Conservation (phyloP, 1,284 basidiomycete species). For the Ceratobasidium sp. region DNA sequence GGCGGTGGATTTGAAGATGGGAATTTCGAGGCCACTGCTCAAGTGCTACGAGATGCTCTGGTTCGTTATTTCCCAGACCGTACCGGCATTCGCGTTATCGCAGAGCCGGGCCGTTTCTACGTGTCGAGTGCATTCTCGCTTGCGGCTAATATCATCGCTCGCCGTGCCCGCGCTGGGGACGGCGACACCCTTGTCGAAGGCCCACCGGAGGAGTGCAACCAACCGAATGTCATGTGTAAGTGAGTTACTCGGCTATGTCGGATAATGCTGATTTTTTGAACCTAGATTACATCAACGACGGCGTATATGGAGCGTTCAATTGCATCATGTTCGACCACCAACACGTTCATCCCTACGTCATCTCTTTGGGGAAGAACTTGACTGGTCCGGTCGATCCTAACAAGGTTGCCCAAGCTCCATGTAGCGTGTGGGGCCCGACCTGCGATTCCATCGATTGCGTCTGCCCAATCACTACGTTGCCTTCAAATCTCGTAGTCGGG, state of each 20-base stretch:
- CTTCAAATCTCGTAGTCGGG: conserved; percentile 76
- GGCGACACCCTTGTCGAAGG: conserved; percentile 58
- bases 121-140: conserved; percentile 94
- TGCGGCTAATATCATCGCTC: conserved; percentile 94
- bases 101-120: conserved; percentile 96
- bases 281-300: conserved; percentile 96
- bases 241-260: conserved; percentile 52
- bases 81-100: conserved; percentile 83
- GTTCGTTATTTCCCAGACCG: conserved; percentile 86
- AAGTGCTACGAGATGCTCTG: conserved; percentile 79
- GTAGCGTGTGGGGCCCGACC: conserved; percentile 72
- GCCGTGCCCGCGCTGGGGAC: conserved; percentile 65
- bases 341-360: conserved; percentile 84
- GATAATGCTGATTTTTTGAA: conserved; percentile 46
- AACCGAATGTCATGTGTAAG: conserved; percentile 85
- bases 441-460: conserved; percentile 94
- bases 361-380: conserved; percentile 61
- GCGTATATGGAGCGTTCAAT: conserved; percentile 99
- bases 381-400: conserved; percentile 53
- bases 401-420: conserved; percentile 58
- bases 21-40: conserved; percentile 86
- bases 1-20: conserved; percentile 96
- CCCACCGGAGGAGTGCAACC: conserved; percentile 61
- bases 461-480: conserved; percentile 70
- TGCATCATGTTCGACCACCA: conserved; percentile 96